These are phyloP conservation scores for Calonectria pseudoreteaudii DNA, from an alignment of 2,329 filamentous ascomycete species.

Conservation along the genomic window DNA sequence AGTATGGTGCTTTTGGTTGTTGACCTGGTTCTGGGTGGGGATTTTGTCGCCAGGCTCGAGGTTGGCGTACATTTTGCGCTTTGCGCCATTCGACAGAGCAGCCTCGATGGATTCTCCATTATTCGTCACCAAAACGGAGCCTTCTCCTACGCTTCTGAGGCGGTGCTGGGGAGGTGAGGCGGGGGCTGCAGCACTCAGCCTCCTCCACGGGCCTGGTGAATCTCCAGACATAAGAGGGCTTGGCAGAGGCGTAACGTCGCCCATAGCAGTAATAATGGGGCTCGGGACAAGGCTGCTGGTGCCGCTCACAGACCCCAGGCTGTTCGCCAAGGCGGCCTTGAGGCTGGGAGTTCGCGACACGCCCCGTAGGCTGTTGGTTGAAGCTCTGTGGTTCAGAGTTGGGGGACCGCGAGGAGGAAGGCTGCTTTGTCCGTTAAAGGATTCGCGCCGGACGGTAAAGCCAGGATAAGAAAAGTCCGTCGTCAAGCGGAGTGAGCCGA, in stretches of 20 bases:
- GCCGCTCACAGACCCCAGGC: slow-evolving; percentile 63
- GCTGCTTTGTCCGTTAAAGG: slow-evolving; percentile 51
- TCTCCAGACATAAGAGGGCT: slow-evolving; percentile 77
- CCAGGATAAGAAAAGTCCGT: slow-evolving; percentile 48
- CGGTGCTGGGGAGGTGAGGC: slow-evolving; percentile 53
- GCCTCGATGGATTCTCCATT: slow-evolving; percentile 65
- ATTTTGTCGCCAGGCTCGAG: slow-evolving; percentile 46
- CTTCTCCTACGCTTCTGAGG: slow-evolving; percentile 44
- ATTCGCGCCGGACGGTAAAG: slow-evolving; percentile 44
- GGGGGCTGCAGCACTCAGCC: slow-evolving; percentile 59
- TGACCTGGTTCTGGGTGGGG: slow-evolving; percentile 52
- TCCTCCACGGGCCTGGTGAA: slow-evolving; percentile 76
- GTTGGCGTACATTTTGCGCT: slow-evolving; percentile 66
- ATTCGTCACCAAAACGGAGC: slow-evolving; percentile 60
- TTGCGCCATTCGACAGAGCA: slow-evolving; percentile 63
- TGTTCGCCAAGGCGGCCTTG: slow-evolving; percentile 65
- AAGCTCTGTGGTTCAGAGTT: slow-evolving; percentile 45
- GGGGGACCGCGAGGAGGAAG: slow-evolving; percentile 43
- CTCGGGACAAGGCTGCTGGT: slow-evolving; percentile 78
- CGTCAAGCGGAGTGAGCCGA: slow-evolving; percentile 51
- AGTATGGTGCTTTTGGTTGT: slow-evolving; percentile 58
- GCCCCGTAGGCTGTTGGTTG: slow-evolving; percentile 55
- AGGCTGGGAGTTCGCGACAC: slow-evolving; percentile 71
- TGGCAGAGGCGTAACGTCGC: slow-evolving; percentile 82
- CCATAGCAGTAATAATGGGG: slow-evolving; percentile 80